These are phyloP conservation scores for Hypoxylon sp. DNA, from an alignment of 2,329 filamentous ascomycete genomes.

Conservation along the genomic window DNA sequence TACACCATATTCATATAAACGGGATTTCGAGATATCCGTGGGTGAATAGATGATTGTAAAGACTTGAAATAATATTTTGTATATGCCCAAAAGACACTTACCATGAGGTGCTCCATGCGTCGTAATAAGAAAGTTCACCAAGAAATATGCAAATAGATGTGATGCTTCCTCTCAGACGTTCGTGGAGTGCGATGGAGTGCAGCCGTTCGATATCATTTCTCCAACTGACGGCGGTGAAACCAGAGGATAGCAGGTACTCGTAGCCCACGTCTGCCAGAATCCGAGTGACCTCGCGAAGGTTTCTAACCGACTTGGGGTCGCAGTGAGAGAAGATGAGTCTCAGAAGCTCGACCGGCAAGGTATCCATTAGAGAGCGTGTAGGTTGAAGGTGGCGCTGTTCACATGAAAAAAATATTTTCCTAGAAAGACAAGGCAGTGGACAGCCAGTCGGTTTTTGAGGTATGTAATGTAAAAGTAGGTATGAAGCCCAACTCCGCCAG, in stretches of 20 bases:
- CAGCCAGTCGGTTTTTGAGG: constrained; percentile 8
- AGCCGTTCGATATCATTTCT: constrained; percentile 60
- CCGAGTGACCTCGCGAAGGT: constrained; percentile 57
- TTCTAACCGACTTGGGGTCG: constrained; percentile 55
- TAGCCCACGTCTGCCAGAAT: constrained; percentile 58
- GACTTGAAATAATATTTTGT: constrained; percentile 4
- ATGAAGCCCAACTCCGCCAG: constrained; percentile 45
- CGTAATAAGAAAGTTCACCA: constrained; percentile 57
- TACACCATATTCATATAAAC: constrained; percentile 21
- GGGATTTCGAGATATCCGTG: constrained; percentile 3
- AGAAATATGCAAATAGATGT: constrained; percentile 61
- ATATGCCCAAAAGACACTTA: constrained; percentile 37
- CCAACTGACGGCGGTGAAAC: constrained; percentile 60
- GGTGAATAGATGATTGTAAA: background rate
- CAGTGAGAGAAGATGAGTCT: constrained; percentile 59
- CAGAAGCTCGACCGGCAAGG: constrained; percentile 57
- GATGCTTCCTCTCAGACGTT: constrained; percentile 58
- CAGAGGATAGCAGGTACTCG: constrained; percentile 57
- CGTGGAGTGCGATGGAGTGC: constrained; percentile 58
- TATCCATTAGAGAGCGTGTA: constrained; percentile 48
- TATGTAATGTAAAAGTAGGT: constrained; percentile 2
- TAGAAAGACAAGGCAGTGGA: constrained; percentile 12
- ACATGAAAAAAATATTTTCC: constrained; percentile 14
- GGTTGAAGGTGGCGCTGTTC: constrained; percentile 3
- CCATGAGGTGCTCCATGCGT: constrained; percentile 52